Conservation (phyloP, 169 alveolate species). For the Eimeria tenella region DNA sequence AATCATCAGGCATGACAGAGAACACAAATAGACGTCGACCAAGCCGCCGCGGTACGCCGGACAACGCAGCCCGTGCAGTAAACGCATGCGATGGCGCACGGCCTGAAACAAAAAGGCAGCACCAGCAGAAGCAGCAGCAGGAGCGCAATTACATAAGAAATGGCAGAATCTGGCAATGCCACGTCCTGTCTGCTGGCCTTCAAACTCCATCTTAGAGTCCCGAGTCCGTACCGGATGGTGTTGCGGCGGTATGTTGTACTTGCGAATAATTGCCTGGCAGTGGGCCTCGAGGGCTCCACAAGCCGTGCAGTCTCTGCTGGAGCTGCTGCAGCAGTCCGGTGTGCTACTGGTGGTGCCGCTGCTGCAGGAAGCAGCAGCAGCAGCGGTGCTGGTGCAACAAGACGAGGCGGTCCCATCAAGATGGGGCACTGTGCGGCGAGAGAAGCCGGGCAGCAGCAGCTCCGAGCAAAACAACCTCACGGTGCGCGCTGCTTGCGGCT, state of each 20-base stretch:
- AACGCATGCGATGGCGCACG: constrained; percentile 66
- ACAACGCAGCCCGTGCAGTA: constrained; percentile 75
- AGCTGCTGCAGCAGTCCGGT: constrained; percentile 65
- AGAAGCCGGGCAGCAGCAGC: constrained; percentile 60
- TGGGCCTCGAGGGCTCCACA: constrained; percentile 57
- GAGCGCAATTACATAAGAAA: not conserved
- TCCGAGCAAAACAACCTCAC: constrained; percentile 54
- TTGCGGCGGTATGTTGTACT: constrained; percentile 59
- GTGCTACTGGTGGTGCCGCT: constrained; percentile 19
- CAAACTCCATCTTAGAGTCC: constrained; percentile 14
- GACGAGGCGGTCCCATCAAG: constrained; percentile 12
- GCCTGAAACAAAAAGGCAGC: constrained; percentile 50
- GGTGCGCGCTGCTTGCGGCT: constrained; percentile 34
- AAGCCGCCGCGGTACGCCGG: constrained; percentile 54
- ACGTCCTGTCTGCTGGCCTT: not conserved
- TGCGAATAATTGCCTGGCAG: constrained; percentile 45
- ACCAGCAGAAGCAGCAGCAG: constrained; percentile 27
- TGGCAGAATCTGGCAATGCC: constrained; percentile 7
- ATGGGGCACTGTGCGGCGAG: constrained; percentile 39
- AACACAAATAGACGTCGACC: constrained; percentile 56
- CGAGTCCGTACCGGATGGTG: constrained; percentile 59
- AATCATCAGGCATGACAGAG: constrained; percentile 63
- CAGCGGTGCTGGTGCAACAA: constrained; percentile 30
- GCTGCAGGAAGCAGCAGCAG: constrained; percentile 46
- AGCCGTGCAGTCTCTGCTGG: constrained; percentile 56